phyloP scores from a whole-genome alignment of 495 filamentous ascomycete species.

The Penicillium tannophilum region DNA sequence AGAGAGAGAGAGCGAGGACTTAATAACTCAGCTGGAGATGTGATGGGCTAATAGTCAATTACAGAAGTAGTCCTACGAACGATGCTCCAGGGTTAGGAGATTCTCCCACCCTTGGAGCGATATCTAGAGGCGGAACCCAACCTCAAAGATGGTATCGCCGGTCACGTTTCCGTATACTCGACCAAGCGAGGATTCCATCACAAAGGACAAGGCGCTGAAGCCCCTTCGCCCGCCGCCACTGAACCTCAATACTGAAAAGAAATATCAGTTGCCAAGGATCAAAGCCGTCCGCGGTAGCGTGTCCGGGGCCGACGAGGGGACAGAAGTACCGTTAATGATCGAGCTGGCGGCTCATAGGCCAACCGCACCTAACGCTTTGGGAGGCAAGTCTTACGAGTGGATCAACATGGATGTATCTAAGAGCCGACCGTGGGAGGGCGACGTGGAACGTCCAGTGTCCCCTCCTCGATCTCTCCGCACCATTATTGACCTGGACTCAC shows the following conservation, averaged over 20 bases:
- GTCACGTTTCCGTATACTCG: constrained; percentile 8
- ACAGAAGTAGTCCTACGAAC: background rate
- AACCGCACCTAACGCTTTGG: background rate
- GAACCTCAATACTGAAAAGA: constrained; percentile 4
- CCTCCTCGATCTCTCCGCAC: constrained; percentile 14
- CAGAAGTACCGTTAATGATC: constrained; percentile 1
- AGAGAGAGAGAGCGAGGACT: background rate
- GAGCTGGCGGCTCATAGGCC: background rate
- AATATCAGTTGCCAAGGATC: background rate
- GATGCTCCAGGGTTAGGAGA: background rate
- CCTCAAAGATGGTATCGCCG: constrained; percentile 16
- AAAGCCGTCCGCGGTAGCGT: constrained; percentile 13
- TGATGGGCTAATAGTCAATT: background rate
- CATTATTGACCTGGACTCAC: constrained; percentile 22
- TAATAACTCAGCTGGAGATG: background rate
- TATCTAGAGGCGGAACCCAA: background rate
- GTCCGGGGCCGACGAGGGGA: constrained; percentile 1
- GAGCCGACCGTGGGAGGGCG: background rate
- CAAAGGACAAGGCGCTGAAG: constrained; percentile 12
- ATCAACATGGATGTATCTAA: constrained; percentile 8
- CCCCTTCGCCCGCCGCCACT: constrained; percentile 13
- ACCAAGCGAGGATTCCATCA: background rate
- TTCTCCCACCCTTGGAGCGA: background rate
- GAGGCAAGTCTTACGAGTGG: constrained; percentile 3
- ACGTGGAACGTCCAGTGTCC: constrained; percentile 13